Conservation (phyloP, 306 rosid species). For the Prunus padus region DNA sequence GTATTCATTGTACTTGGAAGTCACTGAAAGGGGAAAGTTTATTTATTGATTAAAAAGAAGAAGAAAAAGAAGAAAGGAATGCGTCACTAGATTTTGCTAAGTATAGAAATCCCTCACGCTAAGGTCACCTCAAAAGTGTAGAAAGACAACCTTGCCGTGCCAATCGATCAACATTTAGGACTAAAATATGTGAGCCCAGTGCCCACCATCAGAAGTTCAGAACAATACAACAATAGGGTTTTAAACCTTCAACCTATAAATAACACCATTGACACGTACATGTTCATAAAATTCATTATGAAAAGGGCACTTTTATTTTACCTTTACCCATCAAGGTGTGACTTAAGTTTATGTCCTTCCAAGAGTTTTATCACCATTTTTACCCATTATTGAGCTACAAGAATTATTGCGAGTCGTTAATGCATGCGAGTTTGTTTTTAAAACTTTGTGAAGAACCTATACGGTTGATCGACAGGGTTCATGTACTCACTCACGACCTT, state of each 20-base stretch:
- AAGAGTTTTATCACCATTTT: background rate
- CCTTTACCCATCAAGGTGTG: background rate
- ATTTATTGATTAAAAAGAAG: background rate
- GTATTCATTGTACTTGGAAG: slow-evolving; percentile 15
- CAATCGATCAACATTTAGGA: background rate
- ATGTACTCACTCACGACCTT: background rate
- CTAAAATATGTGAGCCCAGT: background rate
- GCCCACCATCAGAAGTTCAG: too few species aligned
- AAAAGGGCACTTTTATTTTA: background rate
- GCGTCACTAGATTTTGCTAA: background rate
- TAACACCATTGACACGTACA: background rate
- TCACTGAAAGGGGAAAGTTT: background rate
- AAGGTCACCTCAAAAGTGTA: too few species aligned
- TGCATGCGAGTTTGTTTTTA: too few species aligned
- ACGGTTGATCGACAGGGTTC: slow-evolving; percentile 6
- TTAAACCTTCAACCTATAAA: background rate
- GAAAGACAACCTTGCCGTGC: too few species aligned
- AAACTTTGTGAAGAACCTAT: background rate
- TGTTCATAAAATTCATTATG: background rate
- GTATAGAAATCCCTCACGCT: background rate
- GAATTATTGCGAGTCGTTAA: too few species aligned
- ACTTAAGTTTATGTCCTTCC: background rate
- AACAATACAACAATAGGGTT: too few species aligned
- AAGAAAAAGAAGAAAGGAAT: background rate
- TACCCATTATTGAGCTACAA: too few species aligned